Base-by-base conservation (phyloP, 495 filamentous ascomycete genomes). In the Cercophora samala region DNA sequence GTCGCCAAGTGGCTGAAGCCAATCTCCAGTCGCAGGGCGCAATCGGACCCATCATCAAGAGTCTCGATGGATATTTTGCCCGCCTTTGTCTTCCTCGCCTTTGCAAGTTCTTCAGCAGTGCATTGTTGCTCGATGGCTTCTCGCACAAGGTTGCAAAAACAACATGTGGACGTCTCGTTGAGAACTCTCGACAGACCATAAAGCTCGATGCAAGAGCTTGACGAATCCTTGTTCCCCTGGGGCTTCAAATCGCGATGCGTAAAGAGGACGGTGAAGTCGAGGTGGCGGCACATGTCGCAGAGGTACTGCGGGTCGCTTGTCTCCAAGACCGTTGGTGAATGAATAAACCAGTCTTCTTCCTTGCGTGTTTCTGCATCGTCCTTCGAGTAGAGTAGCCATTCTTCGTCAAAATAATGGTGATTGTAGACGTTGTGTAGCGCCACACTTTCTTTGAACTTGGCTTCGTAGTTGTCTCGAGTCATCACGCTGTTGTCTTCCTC, bases 341-440 rank as follows among this genome's bases (percentile, higher is more conserved):
- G 23, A 25, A 69, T 69, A 60, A 66, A 69, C 68, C 68, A 69
- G 24, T 69, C 68, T 46, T 66, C 68, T 15, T 69, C 68, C 11
- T 46, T 46, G 9, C 37, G 8, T 5, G 6, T 9, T 17, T 46
- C 3, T 17, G 37, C 5, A 9, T 9, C 13, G 6, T 46, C 37
- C 13, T 46, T 46, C 37, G 37, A 46, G 37, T 46, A 46, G 3
- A 46, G 37, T 9, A 46, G 37, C 37, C 37, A 46, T 9, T 46
- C 5, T 46, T 46, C 37, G 15, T 46, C 37, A 18, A 46, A 46
- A 17, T 46, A 46, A 9, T 46, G 37, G 13, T 46, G 37, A 0
- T 46, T 46, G 37, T 46, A 46, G 2, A 13, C 6, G 37, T 46
- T 46, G 37, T 46, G 37, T 46, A 46, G 37, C 37, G 9, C 15